These are phyloP conservation scores for Haematococcus sp. DNA, from an alignment of 139 green algal species.

Conservation along the genomic window DNA sequence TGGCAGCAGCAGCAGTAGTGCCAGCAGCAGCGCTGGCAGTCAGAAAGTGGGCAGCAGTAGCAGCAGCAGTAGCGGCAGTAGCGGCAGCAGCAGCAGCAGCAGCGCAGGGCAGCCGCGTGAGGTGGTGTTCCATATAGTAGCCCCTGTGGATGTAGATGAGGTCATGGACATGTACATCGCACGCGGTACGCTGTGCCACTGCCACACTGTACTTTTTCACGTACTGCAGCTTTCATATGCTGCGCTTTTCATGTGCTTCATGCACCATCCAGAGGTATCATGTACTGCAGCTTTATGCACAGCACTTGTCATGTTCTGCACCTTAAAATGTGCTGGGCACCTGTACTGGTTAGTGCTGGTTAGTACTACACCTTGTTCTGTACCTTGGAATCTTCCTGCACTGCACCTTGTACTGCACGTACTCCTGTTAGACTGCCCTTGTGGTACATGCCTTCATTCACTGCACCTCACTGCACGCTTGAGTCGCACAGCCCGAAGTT, in stretches of 20 bases:
- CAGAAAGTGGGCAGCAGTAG: background rate
- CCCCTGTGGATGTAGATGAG: slow-evolving; percentile 57
- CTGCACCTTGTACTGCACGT: no score
- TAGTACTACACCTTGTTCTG: no score
- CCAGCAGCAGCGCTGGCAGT: background rate
- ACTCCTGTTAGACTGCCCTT: background rate
- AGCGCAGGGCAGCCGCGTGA: background rate
- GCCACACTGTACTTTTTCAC: slow-evolving; percentile 9
- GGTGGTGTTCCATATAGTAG: slow-evolving; percentile 37
- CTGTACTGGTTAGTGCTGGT: no score
- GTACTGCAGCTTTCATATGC: background rate
- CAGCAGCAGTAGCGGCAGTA: slow-evolving; percentile 8
- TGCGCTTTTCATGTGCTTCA: background rate
- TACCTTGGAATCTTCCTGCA: no score
- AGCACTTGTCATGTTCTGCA: background rate
- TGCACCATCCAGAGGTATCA: background rate
- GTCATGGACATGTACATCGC: slow-evolving; percentile 81
- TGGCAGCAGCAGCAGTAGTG: background rate
- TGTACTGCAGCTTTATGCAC: background rate
- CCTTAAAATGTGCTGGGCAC: background rate
- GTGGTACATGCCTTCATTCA: background rate
- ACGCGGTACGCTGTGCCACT: slow-evolving; percentile 23
- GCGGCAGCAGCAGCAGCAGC: background rate
- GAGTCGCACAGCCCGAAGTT: background rate
- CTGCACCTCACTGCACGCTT: background rate